phyloP scores from a whole-genome alignment of 1,284 basidiomycete species.

The Ganoderma resinaceum region DNA sequence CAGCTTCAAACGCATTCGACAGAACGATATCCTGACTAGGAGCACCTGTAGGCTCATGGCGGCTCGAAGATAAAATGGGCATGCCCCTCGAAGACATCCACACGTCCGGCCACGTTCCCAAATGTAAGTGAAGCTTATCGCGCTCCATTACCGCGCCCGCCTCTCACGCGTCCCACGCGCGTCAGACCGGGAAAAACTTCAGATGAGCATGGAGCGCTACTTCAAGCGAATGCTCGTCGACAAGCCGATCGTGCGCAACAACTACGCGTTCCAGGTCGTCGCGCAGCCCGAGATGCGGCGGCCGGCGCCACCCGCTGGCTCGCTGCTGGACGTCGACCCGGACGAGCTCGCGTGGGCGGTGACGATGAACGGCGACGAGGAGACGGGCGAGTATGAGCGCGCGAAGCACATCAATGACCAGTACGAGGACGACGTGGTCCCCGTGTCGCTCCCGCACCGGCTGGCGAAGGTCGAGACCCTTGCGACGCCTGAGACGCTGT shows the following conservation, averaged over 20 bases:
- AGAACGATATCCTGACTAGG: neutral
- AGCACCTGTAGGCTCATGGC: slow-evolving; percentile 69
- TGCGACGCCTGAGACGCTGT: slow-evolving; percentile 53
- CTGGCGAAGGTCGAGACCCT: slow-evolving; percentile 26
- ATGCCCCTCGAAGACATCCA: slow-evolving; percentile 79
- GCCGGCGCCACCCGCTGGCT: slow-evolving; percentile 22
- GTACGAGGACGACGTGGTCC: slow-evolving; percentile 14
- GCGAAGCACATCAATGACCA: slow-evolving; percentile 32
- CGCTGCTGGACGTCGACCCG: slow-evolving; percentile 52
- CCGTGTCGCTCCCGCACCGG: slow-evolving; percentile 17
- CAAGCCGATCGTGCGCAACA: slow-evolving; percentile 77
- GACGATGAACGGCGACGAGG: slow-evolving; percentile 71
- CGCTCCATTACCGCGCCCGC: neutral
- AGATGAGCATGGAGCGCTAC: slow-evolving; percentile 72
- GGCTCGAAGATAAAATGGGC: slow-evolving; percentile 80
- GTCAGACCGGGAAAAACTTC: slow-evolving; percentile 68
- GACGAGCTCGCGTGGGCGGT: slow-evolving; percentile 75
- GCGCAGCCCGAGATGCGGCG: slow-evolving; percentile 36
- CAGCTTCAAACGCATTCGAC: neutral
- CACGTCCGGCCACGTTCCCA: slow-evolving; percentile 68
- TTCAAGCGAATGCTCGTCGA: slow-evolving; percentile 70
- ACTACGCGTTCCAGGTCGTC: slow-evolving; percentile 71
- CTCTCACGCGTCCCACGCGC: slow-evolving; percentile 1
- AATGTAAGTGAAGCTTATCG: slow-evolving; percentile 55
- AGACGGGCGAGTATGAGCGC: slow-evolving; percentile 41